Evolutionary conservation across 1,284 basidiomycete species (phyloP).

Genomic region (Neonothopanus nambi): DNA sequence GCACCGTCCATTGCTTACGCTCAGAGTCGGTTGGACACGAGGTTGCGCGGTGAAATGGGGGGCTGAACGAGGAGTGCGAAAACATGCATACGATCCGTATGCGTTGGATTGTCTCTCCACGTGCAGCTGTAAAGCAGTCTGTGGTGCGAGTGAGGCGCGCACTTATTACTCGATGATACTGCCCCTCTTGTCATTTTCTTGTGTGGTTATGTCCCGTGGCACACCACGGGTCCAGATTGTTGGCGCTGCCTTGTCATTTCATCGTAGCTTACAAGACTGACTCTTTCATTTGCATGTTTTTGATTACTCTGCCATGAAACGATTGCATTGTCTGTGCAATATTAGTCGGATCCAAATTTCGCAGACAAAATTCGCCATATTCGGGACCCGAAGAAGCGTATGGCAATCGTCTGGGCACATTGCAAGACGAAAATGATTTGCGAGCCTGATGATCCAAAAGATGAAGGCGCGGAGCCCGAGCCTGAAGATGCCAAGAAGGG

Average conservation of each 20-base stretch:
- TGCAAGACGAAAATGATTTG: constrained; percentile 88
- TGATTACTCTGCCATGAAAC: constrained; percentile 24
- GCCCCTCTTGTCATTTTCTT: constrained; percentile 49
- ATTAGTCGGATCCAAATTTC: constrained; percentile 82
- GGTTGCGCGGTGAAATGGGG: constrained; percentile 88
- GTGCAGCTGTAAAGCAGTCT: constrained; percentile 66
- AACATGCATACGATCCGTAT: constrained; percentile 41
- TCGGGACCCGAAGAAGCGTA: constrained; percentile 86
- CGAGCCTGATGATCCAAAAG: constrained; percentile 84
- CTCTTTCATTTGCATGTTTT: constrained; percentile 51
- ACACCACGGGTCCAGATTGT: constrained; percentile 20
- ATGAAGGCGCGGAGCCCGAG: constrained; percentile 79
- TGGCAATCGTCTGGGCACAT: constrained; percentile 83
- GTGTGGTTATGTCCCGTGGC: constrained; percentile 33
- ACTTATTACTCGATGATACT: constrained; percentile 56
- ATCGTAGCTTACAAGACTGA: constrained; percentile 56
- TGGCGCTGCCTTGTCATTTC: constrained; percentile 27
- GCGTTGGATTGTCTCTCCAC: constrained; percentile 43
- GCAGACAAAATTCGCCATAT: constrained; percentile 83
- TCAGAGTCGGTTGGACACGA: constrained; percentile 77
- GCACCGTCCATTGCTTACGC: constrained; percentile 66
- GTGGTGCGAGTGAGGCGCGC: constrained; percentile 52
- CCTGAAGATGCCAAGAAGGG: constrained; percentile 77
- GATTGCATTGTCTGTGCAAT: constrained; percentile 19
- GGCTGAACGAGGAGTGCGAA: constrained; percentile 91